Percentiles rank a stretch among this genome's conserved stretches.
phyloP scores from a whole-genome alignment of 2,329 filamentous ascomycete species.

The Claviceps paspali region DNA sequence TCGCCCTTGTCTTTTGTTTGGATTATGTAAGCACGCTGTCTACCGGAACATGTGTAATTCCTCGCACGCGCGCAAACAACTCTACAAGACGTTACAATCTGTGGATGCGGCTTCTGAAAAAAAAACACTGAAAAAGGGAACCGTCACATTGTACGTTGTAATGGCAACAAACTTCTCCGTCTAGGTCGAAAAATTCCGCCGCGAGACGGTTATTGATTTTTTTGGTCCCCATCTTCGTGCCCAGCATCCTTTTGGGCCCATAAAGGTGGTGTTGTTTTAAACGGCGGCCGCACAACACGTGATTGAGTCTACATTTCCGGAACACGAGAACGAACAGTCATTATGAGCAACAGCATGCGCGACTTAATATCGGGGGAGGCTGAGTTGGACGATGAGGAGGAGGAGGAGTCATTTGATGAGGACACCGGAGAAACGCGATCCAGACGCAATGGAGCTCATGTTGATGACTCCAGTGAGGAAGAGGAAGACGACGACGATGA shows the following conservation, averaged over 20 bases:
- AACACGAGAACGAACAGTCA: conserved; percentile 14
- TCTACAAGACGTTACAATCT: conserved; percentile 11
- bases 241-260: neutral
- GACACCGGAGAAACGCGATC: conserved; percentile 46
- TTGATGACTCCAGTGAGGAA: conserved; percentile 82
- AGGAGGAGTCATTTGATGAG: conserved; percentile 71
- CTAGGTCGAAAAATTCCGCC: conserved; percentile 6
- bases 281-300: neutral
- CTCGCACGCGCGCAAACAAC: conserved; percentile 12
- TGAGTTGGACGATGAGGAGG: conserved; percentile 71
- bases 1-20: too few species aligned
- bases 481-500: conserved; percentile 87
- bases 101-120: conserved; percentile 9
- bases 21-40: conserved; percentile 1
- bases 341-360: conserved; percentile 50
- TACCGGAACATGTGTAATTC: conserved; percentile 6
- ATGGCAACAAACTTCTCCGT: conserved; percentile 2
- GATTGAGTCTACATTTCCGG: neutral
- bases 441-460: conserved; percentile 21
- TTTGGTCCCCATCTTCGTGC: conserved; percentile 1
- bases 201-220: neutral
- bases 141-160: neutral
- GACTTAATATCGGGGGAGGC: conserved; percentile 76
- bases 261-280: neutral
- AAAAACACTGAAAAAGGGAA: conserved; percentile 13